phyloP scores from a whole-genome alignment of 2,329 filamentous ascomycete genomes.

The Trichoderma sp. region DNA sequence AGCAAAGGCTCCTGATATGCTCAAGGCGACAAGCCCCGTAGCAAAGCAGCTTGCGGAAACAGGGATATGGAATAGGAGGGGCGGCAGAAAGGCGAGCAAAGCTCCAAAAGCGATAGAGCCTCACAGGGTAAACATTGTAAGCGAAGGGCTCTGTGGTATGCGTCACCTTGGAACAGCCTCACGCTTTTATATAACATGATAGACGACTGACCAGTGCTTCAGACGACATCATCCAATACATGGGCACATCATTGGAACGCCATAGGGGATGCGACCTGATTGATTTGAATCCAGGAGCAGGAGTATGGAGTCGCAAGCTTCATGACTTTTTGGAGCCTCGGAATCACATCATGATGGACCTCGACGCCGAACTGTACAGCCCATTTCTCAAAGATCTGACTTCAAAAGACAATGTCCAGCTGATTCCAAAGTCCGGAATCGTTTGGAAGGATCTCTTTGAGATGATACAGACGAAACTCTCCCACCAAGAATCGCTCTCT shows the following conservation, averaged over 20 bases:
- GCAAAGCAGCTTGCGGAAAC: slow-evolving; percentile 31
- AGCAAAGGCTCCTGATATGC: slow-evolving; percentile 23
- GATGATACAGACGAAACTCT: slow-evolving; percentile 53
- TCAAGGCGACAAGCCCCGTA: slow-evolving; percentile 24
- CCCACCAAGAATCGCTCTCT: slow-evolving; percentile 52
- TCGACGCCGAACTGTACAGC: slow-evolving; percentile 58
- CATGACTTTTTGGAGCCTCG: slow-evolving; percentile 75
- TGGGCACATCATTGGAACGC: slow-evolving; percentile 67
- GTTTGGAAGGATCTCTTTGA: slow-evolving; percentile 59
- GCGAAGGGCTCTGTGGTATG: slow-evolving; percentile 52
- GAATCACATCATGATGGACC: slow-evolving; percentile 81
- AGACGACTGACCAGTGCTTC: neutral
- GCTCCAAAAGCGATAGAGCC: slow-evolving; percentile 29
- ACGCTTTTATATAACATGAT: neutral
- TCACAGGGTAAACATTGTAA: slow-evolving; percentile 54
- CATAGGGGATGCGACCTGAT: slow-evolving; percentile 81
- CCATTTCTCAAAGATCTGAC: slow-evolving; percentile 63
- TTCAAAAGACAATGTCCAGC: slow-evolving; percentile 46
- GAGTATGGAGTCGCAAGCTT: slow-evolving; percentile 76
- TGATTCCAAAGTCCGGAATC: slow-evolving; percentile 60
- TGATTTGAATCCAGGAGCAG: slow-evolving; percentile 80
- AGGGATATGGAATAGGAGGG: slow-evolving; percentile 30
- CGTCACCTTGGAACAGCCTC: neutral
- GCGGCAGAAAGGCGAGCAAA: slow-evolving; percentile 23
- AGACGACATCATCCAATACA: slow-evolving; percentile 71